These are phyloP conservation scores for Murraya koenigii DNA, from an alignment of 345 rosid genomes.

Conservation along the genomic window DNA sequence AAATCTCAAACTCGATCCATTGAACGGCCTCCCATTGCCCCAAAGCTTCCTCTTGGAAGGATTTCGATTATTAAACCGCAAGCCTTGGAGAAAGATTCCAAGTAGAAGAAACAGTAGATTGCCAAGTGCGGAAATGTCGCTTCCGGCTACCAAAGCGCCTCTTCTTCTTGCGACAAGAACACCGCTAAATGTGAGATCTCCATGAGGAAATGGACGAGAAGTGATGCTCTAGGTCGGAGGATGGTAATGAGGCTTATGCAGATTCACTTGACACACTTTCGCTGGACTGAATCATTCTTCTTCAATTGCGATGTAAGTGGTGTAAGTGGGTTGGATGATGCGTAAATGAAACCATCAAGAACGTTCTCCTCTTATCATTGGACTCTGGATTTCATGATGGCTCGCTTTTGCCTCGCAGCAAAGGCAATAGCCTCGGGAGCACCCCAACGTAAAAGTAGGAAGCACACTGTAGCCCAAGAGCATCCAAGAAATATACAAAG, in stretches of 20 bases:
- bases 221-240: slow-evolving; percentile 26
- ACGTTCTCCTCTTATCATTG: slow-evolving; percentile 48
- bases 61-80: slow-evolving; percentile 27
- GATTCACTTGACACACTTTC: slow-evolving; percentile 62
- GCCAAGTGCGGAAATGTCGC: slow-evolving; percentile 4
- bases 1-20: slow-evolving; percentile 26
- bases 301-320: slow-evolving; percentile 60
- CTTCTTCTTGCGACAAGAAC: slow-evolving; percentile 11
- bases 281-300: slow-evolving; percentile 51
- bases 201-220: slow-evolving; percentile 30
- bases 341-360: slow-evolving; percentile 45
- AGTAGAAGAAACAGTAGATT: slow-evolving; percentile 8
- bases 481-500: slow-evolving; percentile 28
- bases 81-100: slow-evolving; percentile 20
- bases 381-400: slow-evolving; percentile 80
- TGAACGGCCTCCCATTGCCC: slow-evolving; percentile 40
- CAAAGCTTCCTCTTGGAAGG: slow-evolving; percentile 92
- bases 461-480: slow-evolving; percentile 41
- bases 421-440: slow-evolving; percentile 80
- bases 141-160: slow-evolving; percentile 16
- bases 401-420: slow-evolving; percentile 88
- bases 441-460: slow-evolving; percentile 44
- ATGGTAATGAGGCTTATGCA: slow-evolving; percentile 35
- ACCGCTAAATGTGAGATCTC: slow-evolving; percentile 21
- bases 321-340: slow-evolving; percentile 51